phyloP scores from a whole-genome alignment of 768 basidiomycete genomes.

The Rubroboletus satanas region DNA sequence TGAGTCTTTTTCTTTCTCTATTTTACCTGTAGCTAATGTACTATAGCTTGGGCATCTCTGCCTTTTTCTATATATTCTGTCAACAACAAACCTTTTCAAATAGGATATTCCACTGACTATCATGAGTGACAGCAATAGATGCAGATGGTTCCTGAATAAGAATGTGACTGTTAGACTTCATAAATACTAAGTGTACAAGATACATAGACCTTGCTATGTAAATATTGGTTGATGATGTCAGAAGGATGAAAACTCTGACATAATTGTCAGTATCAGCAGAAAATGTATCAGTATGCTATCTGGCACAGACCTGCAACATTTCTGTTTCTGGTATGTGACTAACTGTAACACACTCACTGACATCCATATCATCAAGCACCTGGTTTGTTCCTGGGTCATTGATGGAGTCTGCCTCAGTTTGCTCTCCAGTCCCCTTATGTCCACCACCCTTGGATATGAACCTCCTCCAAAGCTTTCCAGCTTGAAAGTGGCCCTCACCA shows the following conservation, averaged over 20 bases:
- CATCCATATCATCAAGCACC: no score
- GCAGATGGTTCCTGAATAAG: slow-evolving; percentile 8
- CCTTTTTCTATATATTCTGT: no score
- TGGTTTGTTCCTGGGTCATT: background rate
- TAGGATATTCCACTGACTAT: slow-evolving; percentile 11
- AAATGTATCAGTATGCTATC: background rate
- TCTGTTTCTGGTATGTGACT: slow-evolving; percentile 1
- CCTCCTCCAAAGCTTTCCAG: background rate
- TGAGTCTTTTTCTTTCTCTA: no score
- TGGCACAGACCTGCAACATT: background rate
- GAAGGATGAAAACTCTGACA: slow-evolving; percentile 10
- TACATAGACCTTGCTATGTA: slow-evolving; percentile 1
- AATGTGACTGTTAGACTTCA: background rate
- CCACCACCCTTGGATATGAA: background rate
- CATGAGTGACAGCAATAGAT: slow-evolving; percentile 11
- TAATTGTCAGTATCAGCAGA: background rate
- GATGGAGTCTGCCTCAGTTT: background rate
- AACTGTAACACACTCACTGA: background rate
- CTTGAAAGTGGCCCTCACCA: background rate
- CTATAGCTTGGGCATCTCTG: no score
- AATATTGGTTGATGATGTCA: slow-evolving; percentile 10
- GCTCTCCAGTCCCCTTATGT: background rate
- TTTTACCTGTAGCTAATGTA: no score
- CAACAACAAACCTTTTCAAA: slow-evolving; percentile 6
- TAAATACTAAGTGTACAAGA: background rate